These are phyloP conservation scores for Myriosclerotinia duriaeana DNA, from an alignment of 2,329 filamentous ascomycete genomes.

Conservation along the genomic window DNA sequence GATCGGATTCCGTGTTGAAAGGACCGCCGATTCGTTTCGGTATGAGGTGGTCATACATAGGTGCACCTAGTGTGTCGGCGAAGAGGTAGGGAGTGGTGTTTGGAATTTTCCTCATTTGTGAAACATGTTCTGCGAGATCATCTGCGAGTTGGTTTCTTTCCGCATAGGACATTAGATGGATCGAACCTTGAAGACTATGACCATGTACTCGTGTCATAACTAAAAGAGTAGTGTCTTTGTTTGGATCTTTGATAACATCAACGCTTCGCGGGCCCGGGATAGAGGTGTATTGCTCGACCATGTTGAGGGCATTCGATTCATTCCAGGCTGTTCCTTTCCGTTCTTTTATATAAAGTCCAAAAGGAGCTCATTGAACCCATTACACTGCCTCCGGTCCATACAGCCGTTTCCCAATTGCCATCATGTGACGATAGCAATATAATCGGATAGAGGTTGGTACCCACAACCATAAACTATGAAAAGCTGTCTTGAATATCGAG, in stretches of 20 bases:
- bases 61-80: neutral
- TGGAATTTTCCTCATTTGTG: neutral
- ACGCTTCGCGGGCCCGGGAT: neutral
- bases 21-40: neutral
- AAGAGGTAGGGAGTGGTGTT: slow-evolving; percentile 1
- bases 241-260: neutral
- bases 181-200: neutral
- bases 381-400: neutral
- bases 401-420: neutral
- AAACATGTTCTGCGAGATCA: neutral
- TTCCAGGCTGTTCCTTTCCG: neutral
- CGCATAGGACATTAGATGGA: neutral
- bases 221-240: neutral
- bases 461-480: neutral
- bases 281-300: neutral
- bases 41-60: slow-evolving; percentile 2
- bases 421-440: neutral
- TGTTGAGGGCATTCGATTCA: slow-evolving; percentile 10
- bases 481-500: neutral
- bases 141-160: slow-evolving; percentile 4
- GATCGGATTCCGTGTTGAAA: neutral
- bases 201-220: neutral
- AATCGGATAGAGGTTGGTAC: neutral
- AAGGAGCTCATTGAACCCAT: slow-evolving; percentile 6
- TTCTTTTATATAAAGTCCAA: slow-evolving; percentile 1